Percentiles rank a stretch among this genome's conserved stretches.
Evolutionary conservation across 2,329 filamentous ascomycete species (phyloP).

Genomic region (Blumeria graminis): DNA sequence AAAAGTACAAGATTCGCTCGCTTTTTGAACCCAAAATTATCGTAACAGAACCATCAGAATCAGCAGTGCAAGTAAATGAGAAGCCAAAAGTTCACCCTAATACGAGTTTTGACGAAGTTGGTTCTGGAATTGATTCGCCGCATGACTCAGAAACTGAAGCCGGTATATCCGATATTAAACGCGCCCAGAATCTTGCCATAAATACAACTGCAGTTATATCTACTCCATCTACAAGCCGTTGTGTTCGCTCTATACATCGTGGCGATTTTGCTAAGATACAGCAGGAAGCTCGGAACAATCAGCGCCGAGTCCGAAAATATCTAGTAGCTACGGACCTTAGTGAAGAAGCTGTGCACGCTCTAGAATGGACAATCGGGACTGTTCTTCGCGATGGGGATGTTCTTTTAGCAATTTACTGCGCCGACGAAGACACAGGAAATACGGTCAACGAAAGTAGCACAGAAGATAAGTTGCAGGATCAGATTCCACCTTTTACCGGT

Average conservation of each 20-base stretch:
- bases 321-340: slow-evolving; percentile 89
- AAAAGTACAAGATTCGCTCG: slow-evolving; percentile 12
- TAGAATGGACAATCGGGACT: slow-evolving; percentile 95
- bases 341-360: slow-evolving; percentile 76
- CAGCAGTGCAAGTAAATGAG: slow-evolving; percentile 23
- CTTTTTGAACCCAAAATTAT: slow-evolving; percentile 36
- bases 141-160: slow-evolving; percentile 72
- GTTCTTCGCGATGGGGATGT: slow-evolving; percentile 88
- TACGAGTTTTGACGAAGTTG: slow-evolving; percentile 48
- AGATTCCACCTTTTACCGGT: slow-evolving; percentile 46
- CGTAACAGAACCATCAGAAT: slow-evolving; percentile 33
- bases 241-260: slow-evolving; percentile 71
- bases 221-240: slow-evolving; percentile 51
- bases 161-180: slow-evolving; percentile 61
- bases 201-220: slow-evolving; percentile 59
- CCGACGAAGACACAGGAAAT: slow-evolving; percentile 64
- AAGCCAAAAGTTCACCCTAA: slow-evolving; percentile 44
- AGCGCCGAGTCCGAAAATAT: slow-evolving; percentile 65
- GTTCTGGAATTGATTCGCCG: slow-evolving; percentile 28
- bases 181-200: slow-evolving; percentile 64
- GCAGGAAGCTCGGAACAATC: slow-evolving; percentile 53
- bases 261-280: slow-evolving; percentile 62
- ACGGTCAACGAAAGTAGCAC: slow-evolving; percentile 12
- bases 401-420: slow-evolving; percentile 74
- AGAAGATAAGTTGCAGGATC: slow-evolving; percentile 57